These are phyloP conservation scores for Bjerkandera adusta DNA, from an alignment of 1,284 basidiomycete species.

Conservation along the genomic window DNA sequence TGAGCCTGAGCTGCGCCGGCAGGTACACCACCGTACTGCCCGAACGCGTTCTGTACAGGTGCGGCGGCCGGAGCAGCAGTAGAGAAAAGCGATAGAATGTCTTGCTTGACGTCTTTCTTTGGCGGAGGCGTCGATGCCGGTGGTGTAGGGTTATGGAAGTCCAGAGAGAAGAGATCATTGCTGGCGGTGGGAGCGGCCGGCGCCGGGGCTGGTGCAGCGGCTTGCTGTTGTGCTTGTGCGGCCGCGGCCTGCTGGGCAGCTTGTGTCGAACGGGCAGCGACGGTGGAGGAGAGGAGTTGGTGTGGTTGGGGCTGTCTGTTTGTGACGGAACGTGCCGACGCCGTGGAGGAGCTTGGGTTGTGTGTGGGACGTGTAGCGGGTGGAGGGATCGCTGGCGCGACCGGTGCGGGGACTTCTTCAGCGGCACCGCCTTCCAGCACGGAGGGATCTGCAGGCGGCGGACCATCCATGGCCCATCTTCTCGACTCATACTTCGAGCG, in stretches of 20 bases:
- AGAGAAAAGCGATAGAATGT: constrained; percentile 87
- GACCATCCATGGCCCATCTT: constrained; percentile 91
- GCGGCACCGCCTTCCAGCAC: constrained; percentile 58
- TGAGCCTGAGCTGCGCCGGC: constrained; percentile 1
- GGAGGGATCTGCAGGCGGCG: constrained; percentile 81
- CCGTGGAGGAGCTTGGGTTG: constrained; percentile 29
- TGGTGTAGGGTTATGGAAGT: constrained; percentile 60
- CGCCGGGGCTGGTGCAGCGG: constrained; percentile 28
- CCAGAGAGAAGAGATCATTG: constrained; percentile 82
- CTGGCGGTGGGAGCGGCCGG: constrained; percentile 21
- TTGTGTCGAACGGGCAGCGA: constrained; percentile 23
- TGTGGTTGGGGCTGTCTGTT: constrained; percentile 52
- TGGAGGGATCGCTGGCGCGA: constrained; percentile 22
- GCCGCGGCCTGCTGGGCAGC: constrained; percentile 15
- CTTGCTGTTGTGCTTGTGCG: constrained; percentile 18
- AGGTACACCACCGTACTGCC: constrained; percentile 22
- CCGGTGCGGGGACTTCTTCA: constrained; percentile 20
- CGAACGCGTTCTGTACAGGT: constrained; percentile 24
- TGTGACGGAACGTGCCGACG: constrained; percentile 33
- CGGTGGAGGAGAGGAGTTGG: constrained; percentile 48
- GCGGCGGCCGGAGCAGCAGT: constrained; percentile 34
- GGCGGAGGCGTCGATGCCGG: constrained; percentile 33
- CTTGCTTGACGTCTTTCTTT: constrained; percentile 77
- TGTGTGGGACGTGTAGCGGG: constrained; percentile 29
- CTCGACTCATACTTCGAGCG: constrained; percentile 95